Base-by-base conservation (phyloP, 768 basidiomycete species). In the Naganishia friedmannii region DNA sequence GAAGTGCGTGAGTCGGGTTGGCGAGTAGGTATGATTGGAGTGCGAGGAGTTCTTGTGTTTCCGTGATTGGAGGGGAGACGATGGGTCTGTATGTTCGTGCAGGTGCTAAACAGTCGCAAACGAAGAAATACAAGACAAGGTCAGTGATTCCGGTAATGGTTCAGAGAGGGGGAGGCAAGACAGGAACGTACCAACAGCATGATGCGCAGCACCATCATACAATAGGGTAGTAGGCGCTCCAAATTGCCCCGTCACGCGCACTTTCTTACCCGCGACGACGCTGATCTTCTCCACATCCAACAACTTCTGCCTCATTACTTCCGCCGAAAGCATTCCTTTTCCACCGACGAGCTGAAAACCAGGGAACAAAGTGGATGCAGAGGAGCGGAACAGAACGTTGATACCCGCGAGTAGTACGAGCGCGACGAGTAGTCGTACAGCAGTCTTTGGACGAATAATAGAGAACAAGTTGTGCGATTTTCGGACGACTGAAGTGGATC, bases 1-100 rank as follows among this genome's bases (percentile, higher is more conserved):
- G 74, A 21, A 81, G 74, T n/a, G 70, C 34, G 69, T 79, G 75
- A 60, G 73, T 72, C 12, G 71, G 66, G 2, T 72, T 70, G 51
- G 74, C 71, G 21, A 81, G 73, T 23, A 81, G 76, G 68, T 77
- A 81, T 0, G 80, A 77, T 69, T 81, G 80, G 19, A 81, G 71
- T 8, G 80, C 80, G 28, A 81, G 74, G n/a, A 81, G 73, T 68
- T 81, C 80, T 70, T 77, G 77, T 0, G 74, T 42, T 42, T 42
- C 58, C 2, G 71, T 28, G 3, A 78, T 76, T 7, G 79, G 69
- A 15, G 75, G 46, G 19, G 67, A 31, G 7, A 26, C 37, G 28
- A 66, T 42, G 2, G 65, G 65, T 51, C 65, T 45, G 48, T 53
- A 66, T 10, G 48, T n/a, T 53, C 65, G 26, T 19, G 53, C 42